Evolutionary conservation across 768 basidiomycete species (phyloP).

Genomic region (Candolleomyces aberdarensis): DNA sequence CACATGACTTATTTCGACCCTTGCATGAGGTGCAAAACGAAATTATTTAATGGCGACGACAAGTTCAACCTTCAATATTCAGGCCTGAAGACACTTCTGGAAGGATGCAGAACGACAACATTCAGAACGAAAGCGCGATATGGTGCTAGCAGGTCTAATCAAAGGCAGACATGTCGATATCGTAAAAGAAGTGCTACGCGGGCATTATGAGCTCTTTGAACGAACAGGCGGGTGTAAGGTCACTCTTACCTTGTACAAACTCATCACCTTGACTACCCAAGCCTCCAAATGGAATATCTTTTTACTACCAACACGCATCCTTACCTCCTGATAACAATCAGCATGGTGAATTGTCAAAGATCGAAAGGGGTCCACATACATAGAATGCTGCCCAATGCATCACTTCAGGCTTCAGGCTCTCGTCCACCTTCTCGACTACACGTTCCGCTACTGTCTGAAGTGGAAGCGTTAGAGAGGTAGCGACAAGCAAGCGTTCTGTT

Average conservation of each 20-base stretch:
- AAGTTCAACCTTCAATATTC: too few relatives aligned
- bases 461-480: conserved; percentile 1
- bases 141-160: conserved; percentile 28
- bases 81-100: too few relatives aligned
- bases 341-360: conserved; percentile 3
- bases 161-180: conserved; percentile 58
- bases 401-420: conserved; percentile 85
- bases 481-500: background rate
- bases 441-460: conserved; percentile 85
- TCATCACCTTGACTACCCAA: conserved; percentile 97
- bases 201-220: conserved; percentile 1
- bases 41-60: too few relatives aligned
- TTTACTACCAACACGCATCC: conserved; percentile 87
- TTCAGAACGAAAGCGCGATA: too few relatives aligned
- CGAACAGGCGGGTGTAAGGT: background rate
- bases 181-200: conserved; percentile 47
- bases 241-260: conserved; percentile 67
- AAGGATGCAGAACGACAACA: background rate
- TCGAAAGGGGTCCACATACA: conserved; percentile 42
- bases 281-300: conserved; percentile 97
- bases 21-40: too few relatives aligned
- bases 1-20: too few relatives aligned
- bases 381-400: conserved; percentile 99
- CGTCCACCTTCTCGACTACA: conserved; percentile 86
- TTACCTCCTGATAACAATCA: conserved; percentile 62